A percentile compares a stretch with the other conserved stretches of the same genome.
Conservation (phyloP, 2,329 filamentous ascomycete species). For the Reticulascus tulasneorum region DNA sequence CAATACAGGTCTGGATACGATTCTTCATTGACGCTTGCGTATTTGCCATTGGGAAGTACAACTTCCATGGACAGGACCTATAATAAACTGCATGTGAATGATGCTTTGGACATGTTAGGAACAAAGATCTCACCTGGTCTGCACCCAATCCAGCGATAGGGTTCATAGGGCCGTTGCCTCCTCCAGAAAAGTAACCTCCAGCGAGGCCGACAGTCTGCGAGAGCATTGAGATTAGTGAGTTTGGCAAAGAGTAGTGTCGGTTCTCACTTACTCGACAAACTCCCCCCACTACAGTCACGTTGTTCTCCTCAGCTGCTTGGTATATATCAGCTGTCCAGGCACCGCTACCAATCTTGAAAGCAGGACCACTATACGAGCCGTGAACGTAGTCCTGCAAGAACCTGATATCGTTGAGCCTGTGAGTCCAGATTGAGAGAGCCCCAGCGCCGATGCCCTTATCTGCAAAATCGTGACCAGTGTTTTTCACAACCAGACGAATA, state of each 20-base stretch:
- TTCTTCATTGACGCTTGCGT: slow-evolving; percentile 26
- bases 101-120: slow-evolving; percentile 25
- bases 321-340: slow-evolving; percentile 47
- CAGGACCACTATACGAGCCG: slow-evolving; percentile 42
- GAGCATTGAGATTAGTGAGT: no score
- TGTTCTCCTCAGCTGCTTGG: slow-evolving; percentile 39
- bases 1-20: slow-evolving; percentile 42
- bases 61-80: slow-evolving; percentile 24
- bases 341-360: slow-evolving; percentile 50
- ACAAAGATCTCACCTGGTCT: slow-evolving; percentile 48
- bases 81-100: background rate
- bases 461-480: slow-evolving; percentile 26
- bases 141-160: slow-evolving; percentile 52
- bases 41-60: slow-evolving; percentile 27
- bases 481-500: slow-evolving; percentile 7
- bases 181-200: slow-evolving; percentile 57
- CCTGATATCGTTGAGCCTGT: slow-evolving; percentile 33
- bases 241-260: no score
- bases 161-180: slow-evolving; percentile 51
- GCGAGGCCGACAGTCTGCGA: slow-evolving; percentile 53
- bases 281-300: slow-evolving; percentile 48
- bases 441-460: slow-evolving; percentile 31
- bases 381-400: slow-evolving; percentile 31
- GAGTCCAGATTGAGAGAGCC: slow-evolving; percentile 31
- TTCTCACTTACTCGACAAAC: slow-evolving; percentile 38